Base-by-base conservation (phyloP, 2,329 filamentous ascomycete genomes). In the Aspergillus sp. region DNA sequence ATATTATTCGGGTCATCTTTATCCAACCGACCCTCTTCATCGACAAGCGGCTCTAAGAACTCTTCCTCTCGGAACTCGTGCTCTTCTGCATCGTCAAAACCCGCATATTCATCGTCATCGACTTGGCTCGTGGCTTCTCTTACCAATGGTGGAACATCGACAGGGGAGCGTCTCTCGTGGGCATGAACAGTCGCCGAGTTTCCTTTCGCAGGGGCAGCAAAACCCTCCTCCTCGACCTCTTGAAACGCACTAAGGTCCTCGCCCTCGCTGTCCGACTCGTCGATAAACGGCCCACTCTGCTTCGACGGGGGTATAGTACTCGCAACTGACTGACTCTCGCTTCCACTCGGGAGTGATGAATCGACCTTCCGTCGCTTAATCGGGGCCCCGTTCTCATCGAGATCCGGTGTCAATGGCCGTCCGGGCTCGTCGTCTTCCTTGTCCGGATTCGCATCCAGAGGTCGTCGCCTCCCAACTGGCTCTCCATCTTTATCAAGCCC, bases 11-110 rank as follows among this genome's bases (percentile, higher is more conserved):
- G 44, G n/a, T 58, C 37, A n/a, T 37, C 41, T 12, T 48, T 35
- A 10, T 47, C 41, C 14, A 42, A 50, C 27, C 57, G 58, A 14
- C 60, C 51, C 3, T 60, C 53, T 5, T 64, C 68, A 7, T 66
- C 62, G 38, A 75, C 74, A 43, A 76, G 69, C 3, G 84, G 68
- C 47, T 78, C 77, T 29, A 75, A 63, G 41, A 71, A 72, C 51
- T 83, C 79, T 48, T 82, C 77, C 24, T 79, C 79, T 46, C 71
- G 65, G 41, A 78, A 73, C 32, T 73, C 65, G 10, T 75, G 68
- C 12, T 78, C 74, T 45, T 82, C 77, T 45, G 80, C 58, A 52
- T 72, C 69, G 42, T 72, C 73, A 49, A 74, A 73, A 45, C 66
- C 66, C 39, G 57, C 61, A 59, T 66, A 69, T 31, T 72, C 69